phyloP scores from a whole-genome alignment of 345 rosid genomes.

The Angophora floribunda region DNA sequence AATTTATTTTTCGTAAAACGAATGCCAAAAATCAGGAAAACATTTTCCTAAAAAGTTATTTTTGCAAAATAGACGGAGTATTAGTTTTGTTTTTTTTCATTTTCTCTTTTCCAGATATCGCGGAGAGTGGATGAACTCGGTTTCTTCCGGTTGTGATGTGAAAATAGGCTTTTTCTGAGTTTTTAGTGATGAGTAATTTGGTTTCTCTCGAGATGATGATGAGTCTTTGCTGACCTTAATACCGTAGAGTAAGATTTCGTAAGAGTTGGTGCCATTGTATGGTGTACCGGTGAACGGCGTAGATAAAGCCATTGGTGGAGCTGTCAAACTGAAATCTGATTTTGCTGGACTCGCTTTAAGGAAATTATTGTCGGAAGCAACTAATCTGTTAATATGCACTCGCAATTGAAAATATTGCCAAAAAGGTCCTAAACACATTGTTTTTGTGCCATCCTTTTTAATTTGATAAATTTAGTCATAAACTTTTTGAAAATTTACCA shows the following conservation, averaged over 20 bases:
- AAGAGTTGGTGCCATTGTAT: background rate
- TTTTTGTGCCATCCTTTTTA: too few relatives aligned
- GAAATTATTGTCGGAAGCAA: background rate
- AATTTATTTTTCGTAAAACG: too few relatives aligned
- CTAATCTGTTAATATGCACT: background rate
- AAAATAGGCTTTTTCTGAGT: background rate
- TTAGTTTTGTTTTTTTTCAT: background rate
- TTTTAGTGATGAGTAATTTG: background rate
- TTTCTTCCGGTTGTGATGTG: background rate
- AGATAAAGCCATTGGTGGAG: background rate
- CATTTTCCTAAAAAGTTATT: too few relatives aligned
- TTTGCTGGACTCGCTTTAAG: background rate
- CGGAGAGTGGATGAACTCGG: background rate
- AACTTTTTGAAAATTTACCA: too few relatives aligned
- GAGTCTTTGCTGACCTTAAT: background rate
- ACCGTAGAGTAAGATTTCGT: background rate
- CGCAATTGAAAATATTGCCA: background rate
- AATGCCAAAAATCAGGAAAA: too few relatives aligned
- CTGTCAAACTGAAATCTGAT: background rate
- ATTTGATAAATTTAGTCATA: too few relatives aligned
- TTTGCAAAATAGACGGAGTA: too few relatives aligned
- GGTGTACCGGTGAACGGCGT: background rate
- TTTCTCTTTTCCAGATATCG: background rate
- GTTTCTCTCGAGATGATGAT: background rate
- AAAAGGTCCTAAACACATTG: too few relatives aligned